Conservation (phyloP, 177 flowering plant species). For the Tripterygium wilfordii region DNA sequence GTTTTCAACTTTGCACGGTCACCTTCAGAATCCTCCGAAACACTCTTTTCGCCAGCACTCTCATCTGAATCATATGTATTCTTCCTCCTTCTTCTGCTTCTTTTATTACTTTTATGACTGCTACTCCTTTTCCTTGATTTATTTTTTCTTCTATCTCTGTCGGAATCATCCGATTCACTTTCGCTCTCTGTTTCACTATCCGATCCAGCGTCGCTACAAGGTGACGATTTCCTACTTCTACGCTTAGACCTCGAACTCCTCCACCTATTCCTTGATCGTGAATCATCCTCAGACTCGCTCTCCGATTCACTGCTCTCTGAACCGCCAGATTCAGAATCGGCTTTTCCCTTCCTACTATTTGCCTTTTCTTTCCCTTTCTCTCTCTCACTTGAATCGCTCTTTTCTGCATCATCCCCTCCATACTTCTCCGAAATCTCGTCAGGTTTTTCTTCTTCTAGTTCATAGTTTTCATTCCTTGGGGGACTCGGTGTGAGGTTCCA, state of each 20-base stretch:
- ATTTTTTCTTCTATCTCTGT: slow-evolving; percentile 38
- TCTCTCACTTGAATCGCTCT: not conserved
- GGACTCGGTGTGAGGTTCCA: slow-evolving; percentile 91
- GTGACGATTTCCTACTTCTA: slow-evolving; percentile 20
- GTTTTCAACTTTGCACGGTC: slow-evolving; percentile 18
- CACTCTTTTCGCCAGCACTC: too few species aligned
- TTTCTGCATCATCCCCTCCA: slow-evolving; percentile 7
- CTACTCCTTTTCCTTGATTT: slow-evolving; percentile 22
- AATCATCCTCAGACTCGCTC: slow-evolving; percentile 29
- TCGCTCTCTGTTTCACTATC: slow-evolving; percentile 22
- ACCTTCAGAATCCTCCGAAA: slow-evolving; percentile 24
- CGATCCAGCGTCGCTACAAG: too few species aligned
- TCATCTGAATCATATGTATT: too few species aligned
- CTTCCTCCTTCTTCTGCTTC: slow-evolving; percentile 18
- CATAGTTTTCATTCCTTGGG: slow-evolving; percentile 48
- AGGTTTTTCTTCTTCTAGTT: slow-evolving; percentile 24
- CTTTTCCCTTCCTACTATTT: slow-evolving; percentile 4
- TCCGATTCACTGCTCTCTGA: slow-evolving; percentile 19
- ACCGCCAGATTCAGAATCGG: slow-evolving; percentile 19
- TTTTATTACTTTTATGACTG: slow-evolving; percentile 21
- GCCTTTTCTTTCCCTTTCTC: slow-evolving; percentile 5
- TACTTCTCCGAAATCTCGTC: slow-evolving; percentile 15
- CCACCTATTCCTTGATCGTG: slow-evolving; percentile 24
- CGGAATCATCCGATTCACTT: slow-evolving; percentile 29
- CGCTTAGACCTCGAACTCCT: slow-evolving; percentile 29